phyloP scores from a whole-genome alignment of 805 yeast genomes.

The Hanseniaspora occidentalis region DNA sequence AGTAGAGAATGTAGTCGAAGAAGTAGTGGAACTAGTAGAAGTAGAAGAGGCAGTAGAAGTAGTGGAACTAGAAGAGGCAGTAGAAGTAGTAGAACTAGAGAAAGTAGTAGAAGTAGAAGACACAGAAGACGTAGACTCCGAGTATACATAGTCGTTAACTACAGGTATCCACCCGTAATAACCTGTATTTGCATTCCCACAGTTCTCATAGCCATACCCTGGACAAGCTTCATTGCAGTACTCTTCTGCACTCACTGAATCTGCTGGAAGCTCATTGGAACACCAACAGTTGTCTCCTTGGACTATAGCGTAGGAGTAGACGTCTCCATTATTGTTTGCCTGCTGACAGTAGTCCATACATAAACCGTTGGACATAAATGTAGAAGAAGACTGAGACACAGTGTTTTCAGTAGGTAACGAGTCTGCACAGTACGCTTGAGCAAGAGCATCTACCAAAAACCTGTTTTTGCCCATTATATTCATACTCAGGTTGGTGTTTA shows the following conservation, averaged over 20 bases:
- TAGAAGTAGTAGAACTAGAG: neutral
- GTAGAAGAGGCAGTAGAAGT: slow-evolving; percentile 2
- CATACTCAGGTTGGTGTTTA: too few relatives aligned
- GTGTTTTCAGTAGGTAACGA: slow-evolving; percentile 4
- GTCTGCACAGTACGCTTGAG: slow-evolving; percentile 4
- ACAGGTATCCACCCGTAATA: slow-evolving; percentile 16
- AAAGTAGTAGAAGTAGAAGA: neutral
- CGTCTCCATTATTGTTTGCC: slow-evolving; percentile 1
- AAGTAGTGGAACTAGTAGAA: slow-evolving; percentile 3
- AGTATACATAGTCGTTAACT: slow-evolving; percentile 7
- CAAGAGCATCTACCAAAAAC: neutral
- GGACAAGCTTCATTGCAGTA: slow-evolving; percentile 16
- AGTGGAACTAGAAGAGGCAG: slow-evolving; percentile 1
- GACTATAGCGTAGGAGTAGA: slow-evolving; percentile 16
- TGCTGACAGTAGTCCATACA: slow-evolving; percentile 13
- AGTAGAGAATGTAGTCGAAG: slow-evolving; percentile 6
- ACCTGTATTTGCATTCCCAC: slow-evolving; percentile 13
- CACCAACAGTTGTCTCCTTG: slow-evolving; percentile 20
- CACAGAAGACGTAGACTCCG: slow-evolving; percentile 2
- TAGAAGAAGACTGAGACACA: slow-evolving; percentile 1
- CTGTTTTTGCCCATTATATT: too few relatives aligned
- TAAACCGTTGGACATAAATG: slow-evolving; percentile 15
- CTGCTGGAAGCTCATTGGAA: slow-evolving; percentile 11
- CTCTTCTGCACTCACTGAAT: slow-evolving; percentile 9
- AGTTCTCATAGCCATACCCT: slow-evolving; percentile 17